Evolutionary conservation across 768 basidiomycete genomes (phyloP), one percentile per base, ranked within the genome.

Genomic region (Tulasnella sp.): DNA sequence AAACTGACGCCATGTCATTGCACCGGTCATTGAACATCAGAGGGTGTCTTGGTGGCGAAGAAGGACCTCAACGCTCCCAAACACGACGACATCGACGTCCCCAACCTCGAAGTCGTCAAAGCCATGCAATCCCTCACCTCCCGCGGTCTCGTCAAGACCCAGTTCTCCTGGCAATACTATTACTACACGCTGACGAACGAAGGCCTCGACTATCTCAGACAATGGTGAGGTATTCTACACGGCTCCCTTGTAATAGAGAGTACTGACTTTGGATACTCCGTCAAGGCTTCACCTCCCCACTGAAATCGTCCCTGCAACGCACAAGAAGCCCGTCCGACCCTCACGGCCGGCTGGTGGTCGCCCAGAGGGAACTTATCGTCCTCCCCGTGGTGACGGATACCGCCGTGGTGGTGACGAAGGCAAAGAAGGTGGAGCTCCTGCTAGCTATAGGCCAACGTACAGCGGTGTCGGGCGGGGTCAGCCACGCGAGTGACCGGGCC

Each of bases 91-190:
- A 73, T 82, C 55, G 76, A 78, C 55, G 74, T 81, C 67, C 74
- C 76, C 59, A 82, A 82, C 73, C 75, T 82, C 62, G 73, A 79
- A 70, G 81, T 82, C 64, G 80, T 82, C 77, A 82, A 82, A 75
- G 79, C 78, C 59, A 77, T 79, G 74, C 79, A 80, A 70, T 77
- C 76, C 63, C 72, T 82, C 52, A 82, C 79, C 63, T 81, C 80
- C 57, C 75, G 72, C 65, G 93, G 94, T 57, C 82, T 76, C 71
- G 91, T 98, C 75, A 97, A 97, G 82, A 99, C 96, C 64, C 94
- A 91, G 69, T 98, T 98, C 79, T 91, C 86, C 48, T 99, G 96
- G 96, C 92, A 97, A 69, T 96, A 82, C 79, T 99, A 96, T 75
- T 99, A 98, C 76, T 99, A 98, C 75, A 79, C 82, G 67, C 78